Evolutionary conservation across 1,139 yeast species (phyloP), one percentile per base, ranked within the genome.

Genomic region (Sugiyamaella neomexicana): DNA sequence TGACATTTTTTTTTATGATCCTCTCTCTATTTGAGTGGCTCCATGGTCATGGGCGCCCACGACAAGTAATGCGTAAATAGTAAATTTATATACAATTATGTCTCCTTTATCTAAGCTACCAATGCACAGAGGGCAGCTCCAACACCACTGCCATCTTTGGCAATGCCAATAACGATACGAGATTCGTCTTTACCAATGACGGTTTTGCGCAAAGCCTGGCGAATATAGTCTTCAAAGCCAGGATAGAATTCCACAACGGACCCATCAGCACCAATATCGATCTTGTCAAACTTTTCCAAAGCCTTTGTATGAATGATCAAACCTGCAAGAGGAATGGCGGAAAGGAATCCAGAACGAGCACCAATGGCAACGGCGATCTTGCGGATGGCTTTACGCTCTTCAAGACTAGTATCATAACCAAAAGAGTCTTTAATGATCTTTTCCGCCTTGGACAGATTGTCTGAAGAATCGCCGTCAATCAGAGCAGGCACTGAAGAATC

Each of bases 221-320:
- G 79, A 61, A 91, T 76, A 76, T 81, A 80, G 8, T 83, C 79
- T 71, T 85, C 83, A 72, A 86, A 91, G 31, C 90, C 90, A 17
- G 99, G 98, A 69, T 90, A 93, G 67, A 81, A 86, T 71, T 91
- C 96, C 52, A 90, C 86, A 55, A 91, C 95, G 5, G 96, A 85
- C 27, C 99, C 99, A 69, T 91, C 98, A 58, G 91, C 90, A 52
- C 97, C 98, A 63, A 91, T 80, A 70, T 91, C 97, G 56, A 90
- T 88, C 63, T 82, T 87, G 41, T 78, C 77, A 57, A 64, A 68
- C 62, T 72, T 72, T 51, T 77, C 75, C 55, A 84, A 71, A 1
- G 85, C 83, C 50, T 75, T 76, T 2, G 85, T 81, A 69, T 80
- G 81, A 52, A 76, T 69, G 52, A 82, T 66, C 43, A 91, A 79